Evolutionary conservation across 129 eudicot genomes (phyloP).

Genomic region (Artemisia tridentata): DNA sequence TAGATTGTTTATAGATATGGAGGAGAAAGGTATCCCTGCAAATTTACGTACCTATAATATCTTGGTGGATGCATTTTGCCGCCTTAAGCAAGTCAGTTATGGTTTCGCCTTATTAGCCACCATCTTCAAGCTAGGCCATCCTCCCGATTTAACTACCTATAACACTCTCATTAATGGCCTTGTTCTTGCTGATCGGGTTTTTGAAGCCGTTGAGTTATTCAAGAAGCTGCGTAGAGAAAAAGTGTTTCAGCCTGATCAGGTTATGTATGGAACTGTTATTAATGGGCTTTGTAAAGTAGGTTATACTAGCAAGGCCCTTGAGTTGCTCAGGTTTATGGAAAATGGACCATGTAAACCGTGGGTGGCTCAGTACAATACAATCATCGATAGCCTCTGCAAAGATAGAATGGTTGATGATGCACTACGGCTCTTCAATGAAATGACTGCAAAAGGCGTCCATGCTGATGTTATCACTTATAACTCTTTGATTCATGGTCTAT

Average conservation of each 20-base stretch:
- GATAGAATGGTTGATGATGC: constrained; percentile 35
- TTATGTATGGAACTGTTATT: constrained; percentile 29
- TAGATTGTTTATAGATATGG: constrained; percentile 30
- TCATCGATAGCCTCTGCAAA: constrained; percentile 39
- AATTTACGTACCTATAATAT: constrained; percentile 13
- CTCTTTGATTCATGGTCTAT: constrained; percentile 39
- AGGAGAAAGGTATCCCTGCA: constrained; percentile 23
- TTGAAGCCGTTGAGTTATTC: constrained; percentile 35
- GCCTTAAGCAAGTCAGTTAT: no score
- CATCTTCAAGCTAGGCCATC: no score
- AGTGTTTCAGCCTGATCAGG: constrained; percentile 25
- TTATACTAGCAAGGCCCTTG: constrained; percentile 29
- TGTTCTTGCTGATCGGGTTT: constrained; percentile 10
- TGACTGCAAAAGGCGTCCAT: constrained; percentile 33
- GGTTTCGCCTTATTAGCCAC: no score
- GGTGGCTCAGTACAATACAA: constrained; percentile 14
- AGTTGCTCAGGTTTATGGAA: constrained; percentile 34
- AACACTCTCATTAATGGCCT: constrained; percentile 37
- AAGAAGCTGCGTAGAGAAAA: constrained; percentile 17
- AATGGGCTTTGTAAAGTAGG: constrained; percentile 44
- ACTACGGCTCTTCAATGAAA: constrained; percentile 19
- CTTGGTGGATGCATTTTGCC: constrained; percentile 12
- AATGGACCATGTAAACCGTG: constrained; percentile 21
- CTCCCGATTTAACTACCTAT: constrained; percentile 27
- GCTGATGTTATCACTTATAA: constrained; percentile 36